Evolutionary conservation across 331 rosid species (phyloP), one percentile per base, ranked within the genome.

Genomic region (Quercus tomentella): DNA sequence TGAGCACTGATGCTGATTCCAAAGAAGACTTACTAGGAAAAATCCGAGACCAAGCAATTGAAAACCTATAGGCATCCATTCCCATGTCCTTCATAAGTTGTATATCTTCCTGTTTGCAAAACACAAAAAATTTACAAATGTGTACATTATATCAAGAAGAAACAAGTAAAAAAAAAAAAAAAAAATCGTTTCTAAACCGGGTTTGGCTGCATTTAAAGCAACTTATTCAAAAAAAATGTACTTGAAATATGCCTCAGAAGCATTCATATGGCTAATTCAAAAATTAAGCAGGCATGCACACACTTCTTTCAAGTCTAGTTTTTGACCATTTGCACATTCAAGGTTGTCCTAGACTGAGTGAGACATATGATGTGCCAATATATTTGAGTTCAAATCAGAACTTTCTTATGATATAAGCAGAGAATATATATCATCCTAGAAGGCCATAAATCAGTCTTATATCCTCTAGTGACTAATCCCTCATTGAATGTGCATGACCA

Each of bases 11-110:
- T 52, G 63, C 23, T 7, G 15, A 49, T 20, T 35, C 31, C 26
- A 61, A 73, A 55, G 21, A 17, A 41, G 62, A 81, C 88, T 86
- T 90, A 96, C 99, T 76, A 4, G 97, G 98, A 45, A 83, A 93
- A 80, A 96, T 91, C 25, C 98, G 90, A 77, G 98, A 54, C 98
- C 98, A 96, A 25, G 98, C 88, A 81, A 96, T 96, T 61, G 99
- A 96, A 80, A 96, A 91, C 71, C 99, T 85, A 79, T 90, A 96
- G 72, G 98, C 97, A 77, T 90, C 97, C 92, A 90, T 63, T 71
- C 98, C 98, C 90, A 91, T 54, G 78, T 96, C 91, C 89, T 93
- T 91, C 97, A 96, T 91, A 15, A 90, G 94, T 62, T 90, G 90
- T 45, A 93, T 79, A 56, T 96, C 99, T 79, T 82, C 94, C 99